A percentile compares a stretch with the other conserved stretches of the same genome.
These are phyloP conservation scores for Neurospora intermedia DNA, from an alignment of 495 filamentous ascomycete species.

Conservation along the genomic window DNA sequence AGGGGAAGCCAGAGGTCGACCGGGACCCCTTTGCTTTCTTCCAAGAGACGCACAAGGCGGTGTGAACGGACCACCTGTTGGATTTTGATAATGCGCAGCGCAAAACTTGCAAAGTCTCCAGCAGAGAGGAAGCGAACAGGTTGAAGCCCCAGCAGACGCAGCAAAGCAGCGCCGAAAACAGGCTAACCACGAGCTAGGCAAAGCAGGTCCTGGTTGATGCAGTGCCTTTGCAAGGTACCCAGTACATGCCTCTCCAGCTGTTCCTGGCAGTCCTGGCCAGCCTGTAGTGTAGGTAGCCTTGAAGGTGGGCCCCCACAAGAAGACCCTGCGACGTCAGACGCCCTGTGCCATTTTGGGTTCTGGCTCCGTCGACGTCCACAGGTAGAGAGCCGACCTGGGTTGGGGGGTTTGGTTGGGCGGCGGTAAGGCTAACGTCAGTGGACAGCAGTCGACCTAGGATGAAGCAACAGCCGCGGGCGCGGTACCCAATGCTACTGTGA, in stretches of 20 bases:
- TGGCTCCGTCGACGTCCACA: not conserved
- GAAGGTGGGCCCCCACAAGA: not conserved
- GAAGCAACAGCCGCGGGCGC: not conserved
- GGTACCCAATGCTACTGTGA: not conserved
- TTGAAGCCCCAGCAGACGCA: not conserved
- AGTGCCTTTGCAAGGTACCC: not conserved
- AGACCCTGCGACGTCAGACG: not conserved
- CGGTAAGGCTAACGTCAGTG: not conserved
- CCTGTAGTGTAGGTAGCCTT: not conserved
- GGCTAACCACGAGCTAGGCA: not conserved
- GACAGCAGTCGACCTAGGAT: not conserved
- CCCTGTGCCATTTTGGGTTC: not conserved
- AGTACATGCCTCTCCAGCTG: not conserved
- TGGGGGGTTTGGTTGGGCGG: not conserved
- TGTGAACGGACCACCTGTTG: not conserved
- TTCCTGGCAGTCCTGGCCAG: not conserved
- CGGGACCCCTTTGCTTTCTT: conserved; percentile 13
- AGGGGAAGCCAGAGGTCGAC: conserved; percentile 1
- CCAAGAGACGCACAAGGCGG: conserved; percentile 2
- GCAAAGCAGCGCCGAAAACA: not conserved
- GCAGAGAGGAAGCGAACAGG: not conserved
- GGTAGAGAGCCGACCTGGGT: not conserved
- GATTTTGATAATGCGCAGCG: not conserved
- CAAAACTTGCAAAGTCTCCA: not conserved
- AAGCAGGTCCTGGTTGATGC: not conserved